Conservation (phyloP, 139 green algal genomes). For the Chlorella sorokiniana region DNA sequence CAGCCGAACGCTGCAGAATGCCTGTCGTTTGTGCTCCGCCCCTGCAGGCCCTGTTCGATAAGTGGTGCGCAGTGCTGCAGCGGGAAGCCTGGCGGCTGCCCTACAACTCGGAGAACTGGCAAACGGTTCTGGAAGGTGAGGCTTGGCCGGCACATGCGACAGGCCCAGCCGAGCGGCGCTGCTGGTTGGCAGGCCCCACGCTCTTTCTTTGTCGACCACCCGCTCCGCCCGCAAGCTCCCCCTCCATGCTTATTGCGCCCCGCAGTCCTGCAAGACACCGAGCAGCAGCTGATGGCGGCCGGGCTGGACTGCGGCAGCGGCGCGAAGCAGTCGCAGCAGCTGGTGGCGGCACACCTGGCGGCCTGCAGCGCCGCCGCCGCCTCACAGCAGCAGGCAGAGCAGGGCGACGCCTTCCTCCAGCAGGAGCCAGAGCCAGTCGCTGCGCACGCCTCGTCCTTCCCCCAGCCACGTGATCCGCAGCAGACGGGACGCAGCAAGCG, state of each 20-base stretch:
- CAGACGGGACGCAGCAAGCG: not conserved
- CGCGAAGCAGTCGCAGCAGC: not conserved
- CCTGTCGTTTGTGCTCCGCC: too few species aligned
- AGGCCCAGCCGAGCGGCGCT: too few species aligned
- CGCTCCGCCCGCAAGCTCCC: not conserved
- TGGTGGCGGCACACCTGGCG: conserved; percentile 1
- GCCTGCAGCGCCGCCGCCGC: not conserved
- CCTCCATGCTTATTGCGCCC: not conserved
- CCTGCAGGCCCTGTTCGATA: not conserved
- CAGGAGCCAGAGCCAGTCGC: not conserved
- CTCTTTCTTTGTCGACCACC: not conserved
- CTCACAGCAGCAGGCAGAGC: not conserved
- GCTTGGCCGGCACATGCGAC: too few species aligned
- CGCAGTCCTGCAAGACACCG: not conserved
- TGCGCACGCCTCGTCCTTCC: too few species aligned
- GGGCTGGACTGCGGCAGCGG: not conserved
- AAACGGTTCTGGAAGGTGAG: conserved; percentile 19
- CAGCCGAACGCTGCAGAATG: too few species aligned
- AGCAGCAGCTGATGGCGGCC: not conserved
- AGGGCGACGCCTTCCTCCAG: not conserved
- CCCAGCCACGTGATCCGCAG: not conserved
- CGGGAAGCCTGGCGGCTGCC: conserved; percentile 1
- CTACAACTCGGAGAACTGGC: conserved; percentile 10
- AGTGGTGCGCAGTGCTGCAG: conserved; percentile 20
- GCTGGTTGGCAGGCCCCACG: not conserved